Conservation (phyloP, 805 yeast genomes). For the Candida germanica region DNA sequence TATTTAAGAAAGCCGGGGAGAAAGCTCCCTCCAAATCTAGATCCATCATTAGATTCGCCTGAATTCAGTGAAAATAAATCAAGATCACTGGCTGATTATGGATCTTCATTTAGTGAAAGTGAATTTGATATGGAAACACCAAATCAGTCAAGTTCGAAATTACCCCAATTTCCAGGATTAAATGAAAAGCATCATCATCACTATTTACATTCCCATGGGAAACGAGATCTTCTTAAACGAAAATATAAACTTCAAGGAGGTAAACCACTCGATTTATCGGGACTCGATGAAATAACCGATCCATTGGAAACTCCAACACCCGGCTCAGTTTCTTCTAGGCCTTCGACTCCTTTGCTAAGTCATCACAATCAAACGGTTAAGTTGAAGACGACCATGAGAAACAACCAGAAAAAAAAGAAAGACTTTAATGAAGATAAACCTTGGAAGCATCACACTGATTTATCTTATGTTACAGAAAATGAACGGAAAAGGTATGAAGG, state of each 20-base stretch:
- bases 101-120: slow-evolving; percentile 7
- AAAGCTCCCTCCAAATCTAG: slow-evolving; percentile 23
- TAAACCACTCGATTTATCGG: slow-evolving; percentile 12
- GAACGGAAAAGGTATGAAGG: slow-evolving; percentile 92
- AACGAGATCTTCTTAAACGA: slow-evolving; percentile 19
- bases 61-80: slow-evolving; percentile 1
- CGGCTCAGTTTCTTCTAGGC: slow-evolving; percentile 13
- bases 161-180: slow-evolving; percentile 36
- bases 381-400: slow-evolving; percentile 52
- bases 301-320: slow-evolving; percentile 6
- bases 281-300: slow-evolving; percentile 13
- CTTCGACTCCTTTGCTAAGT: slow-evolving; percentile 12
- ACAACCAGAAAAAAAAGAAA: slow-evolving; percentile 36
- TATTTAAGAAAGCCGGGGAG: slow-evolving; percentile 18
- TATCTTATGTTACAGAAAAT: slow-evolving; percentile 46
- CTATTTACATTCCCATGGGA: slow-evolving; percentile 29
- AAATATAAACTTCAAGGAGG: slow-evolving; percentile 16
- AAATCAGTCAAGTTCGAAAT: slow-evolving; percentile 9
- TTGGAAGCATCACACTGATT: slow-evolving; percentile 81
- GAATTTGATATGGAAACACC: neutral
- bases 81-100: slow-evolving; percentile 13
- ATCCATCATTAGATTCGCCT: neutral
- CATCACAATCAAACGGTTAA: slow-evolving; percentile 30
- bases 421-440: slow-evolving; percentile 85
- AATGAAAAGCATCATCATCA: slow-evolving; percentile 10